Evolutionary conservation across 176 grass and related monocot genomes (phyloP).

Genomic region (Musa acuminata): DNA sequence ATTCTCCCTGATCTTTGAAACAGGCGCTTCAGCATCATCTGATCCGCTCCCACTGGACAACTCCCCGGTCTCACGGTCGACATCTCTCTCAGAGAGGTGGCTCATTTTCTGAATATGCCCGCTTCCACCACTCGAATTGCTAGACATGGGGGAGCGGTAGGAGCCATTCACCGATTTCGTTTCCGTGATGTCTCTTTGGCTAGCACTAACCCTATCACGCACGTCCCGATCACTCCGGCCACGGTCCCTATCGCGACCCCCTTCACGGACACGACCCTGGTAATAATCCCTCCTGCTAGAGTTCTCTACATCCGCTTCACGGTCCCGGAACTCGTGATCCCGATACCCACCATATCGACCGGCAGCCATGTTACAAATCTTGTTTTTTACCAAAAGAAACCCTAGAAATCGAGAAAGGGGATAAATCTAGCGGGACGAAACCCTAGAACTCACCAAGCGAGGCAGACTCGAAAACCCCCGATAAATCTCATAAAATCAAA

Average conservation of each 20-base stretch:
- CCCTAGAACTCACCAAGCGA: neutral
- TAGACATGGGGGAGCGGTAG: neutral
- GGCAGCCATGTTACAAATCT: slow-evolving; percentile 7
- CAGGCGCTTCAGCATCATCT: slow-evolving; percentile 27
- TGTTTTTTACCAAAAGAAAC: neutral
- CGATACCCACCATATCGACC: slow-evolving; percentile 8
- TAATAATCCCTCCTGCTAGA: slow-evolving; percentile 9
- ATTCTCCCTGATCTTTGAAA: slow-evolving; percentile 16
- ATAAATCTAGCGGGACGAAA: neutral
- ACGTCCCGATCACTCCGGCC: neutral
- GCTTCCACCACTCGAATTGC: slow-evolving; percentile 3
- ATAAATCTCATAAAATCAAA: neutral
- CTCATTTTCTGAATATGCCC: slow-evolving; percentile 21
- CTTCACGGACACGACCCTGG: neutral
- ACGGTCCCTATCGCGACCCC: neutral
- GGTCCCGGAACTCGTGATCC: slow-evolving; percentile 8
- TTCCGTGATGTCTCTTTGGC: neutral
- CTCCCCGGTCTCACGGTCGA: slow-evolving; percentile 60
- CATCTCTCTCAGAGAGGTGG: slow-evolving; percentile 11
- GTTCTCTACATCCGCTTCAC: neutral
- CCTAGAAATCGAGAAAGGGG: neutral
- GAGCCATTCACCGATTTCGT: neutral
- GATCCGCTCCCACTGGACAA: slow-evolving; percentile 45
- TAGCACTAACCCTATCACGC: slow-evolving; percentile 2
- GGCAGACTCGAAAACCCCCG: neutral